phyloP scores from a whole-genome alignment of 768 basidiomycete genomes.

The Tephrocybe sp. region DNA sequence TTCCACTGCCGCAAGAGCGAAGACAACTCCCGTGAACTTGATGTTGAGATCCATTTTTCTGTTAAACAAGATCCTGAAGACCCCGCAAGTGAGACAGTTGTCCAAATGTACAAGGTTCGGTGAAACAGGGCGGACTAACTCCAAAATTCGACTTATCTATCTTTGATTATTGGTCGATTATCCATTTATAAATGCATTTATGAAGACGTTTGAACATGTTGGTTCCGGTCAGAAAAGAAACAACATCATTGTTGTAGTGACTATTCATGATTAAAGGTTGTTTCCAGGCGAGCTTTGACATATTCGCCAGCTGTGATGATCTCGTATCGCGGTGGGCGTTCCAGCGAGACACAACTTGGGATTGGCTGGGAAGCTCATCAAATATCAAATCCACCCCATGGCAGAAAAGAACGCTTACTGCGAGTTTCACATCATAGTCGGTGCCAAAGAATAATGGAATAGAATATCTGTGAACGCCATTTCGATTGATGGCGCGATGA shows the following conservation, averaged over 20 bases:
- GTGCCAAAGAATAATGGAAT: constrained; percentile 91
- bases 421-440: constrained; percentile 80
- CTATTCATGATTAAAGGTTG: constrained; percentile 47
- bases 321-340: constrained; percentile 59
- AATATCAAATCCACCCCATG: neutral
- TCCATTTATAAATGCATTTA: too few relatives aligned
- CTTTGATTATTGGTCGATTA: neutral
- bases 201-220: too few relatives aligned
- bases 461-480: constrained; percentile 71
- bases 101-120: constrained; percentile 81
- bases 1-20: constrained; percentile 83
- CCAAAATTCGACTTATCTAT: neutral
- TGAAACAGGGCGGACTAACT: constrained; percentile 36
- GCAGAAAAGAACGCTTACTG: constrained; percentile 44
- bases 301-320: constrained; percentile 81
- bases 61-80: constrained; percentile 42
- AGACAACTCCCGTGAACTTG: constrained; percentile 82
- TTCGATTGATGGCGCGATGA: constrained; percentile 82
- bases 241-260: too few relatives aligned
- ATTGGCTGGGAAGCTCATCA: constrained; percentile 40
- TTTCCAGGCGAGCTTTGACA: constrained; percentile 69
- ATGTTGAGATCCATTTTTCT: constrained; percentile 87
- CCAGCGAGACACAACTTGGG: constrained; percentile 46
- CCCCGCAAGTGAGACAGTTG: constrained; percentile 41
- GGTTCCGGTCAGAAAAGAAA: too few relatives aligned